Evolutionary conservation across 305 asterid species (phyloP).

Genomic region (Salvia sclarea): DNA sequence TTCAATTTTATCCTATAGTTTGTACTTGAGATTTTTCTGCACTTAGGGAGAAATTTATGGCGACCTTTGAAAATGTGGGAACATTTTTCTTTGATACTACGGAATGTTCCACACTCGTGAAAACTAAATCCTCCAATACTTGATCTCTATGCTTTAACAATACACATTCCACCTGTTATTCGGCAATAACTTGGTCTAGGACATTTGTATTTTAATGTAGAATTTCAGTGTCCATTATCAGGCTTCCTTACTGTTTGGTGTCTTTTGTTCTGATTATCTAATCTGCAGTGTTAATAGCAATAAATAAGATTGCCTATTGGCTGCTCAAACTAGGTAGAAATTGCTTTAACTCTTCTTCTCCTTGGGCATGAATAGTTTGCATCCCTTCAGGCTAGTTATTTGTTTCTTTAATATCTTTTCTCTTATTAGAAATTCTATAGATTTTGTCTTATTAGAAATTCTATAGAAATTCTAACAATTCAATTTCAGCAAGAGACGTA

Average conservation of each 20-base stretch:
- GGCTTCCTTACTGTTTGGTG: conserved; percentile 13
- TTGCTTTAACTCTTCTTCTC: conserved; percentile 6
- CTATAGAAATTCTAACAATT: no score
- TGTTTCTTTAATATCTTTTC: conserved; percentile 11
- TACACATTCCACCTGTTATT: conserved; percentile 1
- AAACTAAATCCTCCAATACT: background rate
- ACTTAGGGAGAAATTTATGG: background rate
- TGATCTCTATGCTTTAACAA: conserved; percentile 5
- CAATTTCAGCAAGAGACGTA: background rate
- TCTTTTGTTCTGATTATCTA: conserved; percentile 1
- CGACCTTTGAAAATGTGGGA: conserved; percentile 5
- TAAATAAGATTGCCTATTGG: conserved; percentile 8
- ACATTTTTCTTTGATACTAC: background rate
- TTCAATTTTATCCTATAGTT: conserved; percentile 23
- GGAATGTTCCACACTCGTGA: background rate
- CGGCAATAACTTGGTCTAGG: conserved; percentile 15
- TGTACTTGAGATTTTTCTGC: conserved; percentile 8
- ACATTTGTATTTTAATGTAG: conserved; percentile 8
- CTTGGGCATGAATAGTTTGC: background rate
- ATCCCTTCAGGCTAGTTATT: conserved; percentile 4
- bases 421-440: conserved; percentile 6
- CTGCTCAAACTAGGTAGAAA: background rate
- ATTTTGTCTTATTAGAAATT: conserved; percentile 6
- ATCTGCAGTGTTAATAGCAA: conserved; percentile 16
- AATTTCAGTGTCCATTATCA: conserved; percentile 7